Base-by-base conservation (phyloP, 345 rosid species). In the Streptanthus diversifolius region DNA sequence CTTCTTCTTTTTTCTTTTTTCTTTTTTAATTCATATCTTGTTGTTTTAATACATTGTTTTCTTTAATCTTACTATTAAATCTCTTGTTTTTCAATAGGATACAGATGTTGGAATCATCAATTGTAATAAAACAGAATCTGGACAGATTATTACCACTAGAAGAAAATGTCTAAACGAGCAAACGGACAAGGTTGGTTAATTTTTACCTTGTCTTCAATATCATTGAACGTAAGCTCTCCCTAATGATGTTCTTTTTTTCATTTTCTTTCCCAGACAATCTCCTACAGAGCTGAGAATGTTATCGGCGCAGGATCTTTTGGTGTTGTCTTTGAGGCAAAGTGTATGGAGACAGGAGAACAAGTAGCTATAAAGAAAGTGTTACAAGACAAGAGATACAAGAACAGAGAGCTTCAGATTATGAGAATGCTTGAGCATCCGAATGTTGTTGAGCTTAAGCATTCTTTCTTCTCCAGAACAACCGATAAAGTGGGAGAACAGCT, bases 351-450 rank as follows among this genome's bases (percentile, higher is more conserved):
- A 13, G 91, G 90, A 13, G 95, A 90, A 74, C 72, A 87, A 45
- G 95, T 92, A 73, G 98, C 98, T 36, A 92, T 92, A 48, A 92
- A 92, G 87, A 90, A 92, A 83, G 98, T 92, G 71, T 76, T 87
- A 69, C 97, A 90, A 77, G 98, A 92, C 76, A 92, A 83, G 83
- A 88, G 97, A 86, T 92, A 82, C 85, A 92, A 92, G 81, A 92
- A 90, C 61, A 86, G 98, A 66, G 98, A 92, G 79, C 98, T 92
- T 73, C 95, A 90, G 83, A 84, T 92, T 59, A 88, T 92, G 95
- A 89, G 88, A 10, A n/a, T 84, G 27, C 90, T 90, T 18, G 77
- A 84, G 66, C 95, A 92, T 75, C 88, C 95, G 35, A 92, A 92
- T 68, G 86, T 86, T 10, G 85, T 90, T 54, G 83, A 78, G 40